Evolutionary conservation across 164 flowering plant species (phyloP), one percentile per base, ranked within the genome.

Genomic region (Euptelea pleiosperma): DNA sequence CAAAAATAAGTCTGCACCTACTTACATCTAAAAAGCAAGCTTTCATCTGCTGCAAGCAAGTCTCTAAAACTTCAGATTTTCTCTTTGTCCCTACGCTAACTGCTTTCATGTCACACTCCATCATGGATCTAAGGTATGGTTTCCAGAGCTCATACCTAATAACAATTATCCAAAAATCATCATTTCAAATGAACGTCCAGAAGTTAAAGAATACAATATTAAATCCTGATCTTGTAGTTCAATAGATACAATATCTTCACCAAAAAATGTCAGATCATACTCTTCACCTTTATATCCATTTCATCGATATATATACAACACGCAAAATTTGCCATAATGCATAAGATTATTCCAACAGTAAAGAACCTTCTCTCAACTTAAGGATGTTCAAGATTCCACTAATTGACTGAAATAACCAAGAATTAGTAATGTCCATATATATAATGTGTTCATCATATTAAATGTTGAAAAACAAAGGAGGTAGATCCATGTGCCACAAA

Each of bases 101-200:
- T 51, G 83, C 89, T 78, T 80, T 90, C 96, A 91, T 94, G 81
- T 88, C 96, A 73, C 71, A 25, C 66, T 94, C 99, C 99, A 94
- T 94, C 73, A 69, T 66, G 40, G 97, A 75, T 69, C 99, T 83
- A 18, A 91, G 93, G 71, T 85, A 63, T 53, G 99, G 99, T 73
- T 94, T 94, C 99, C 99, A 94, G 5, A 94, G 80, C 60, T 88
- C 84, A 73, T 89, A 81, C 68, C 98, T 91, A 69, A 52, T 46
- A 66, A 19, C 2, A 26, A 26, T 2, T 18, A 28, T 26, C 19
- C 29, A 43, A 24, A 35, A n/a, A 45, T 22, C 25, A 41, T 41
- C 21, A 33, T 19, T 43, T 8, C 43, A 53, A n/a, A 28, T 9
- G 31, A 41, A 14, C 22, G 35, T 2, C 12, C 4, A 36, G 4